Percentiles rank a stretch among this genome's conserved stretches.
phyloP scores from a whole-genome alignment of 2,329 filamentous ascomycete species.

The Botrytis elliptica region DNA sequence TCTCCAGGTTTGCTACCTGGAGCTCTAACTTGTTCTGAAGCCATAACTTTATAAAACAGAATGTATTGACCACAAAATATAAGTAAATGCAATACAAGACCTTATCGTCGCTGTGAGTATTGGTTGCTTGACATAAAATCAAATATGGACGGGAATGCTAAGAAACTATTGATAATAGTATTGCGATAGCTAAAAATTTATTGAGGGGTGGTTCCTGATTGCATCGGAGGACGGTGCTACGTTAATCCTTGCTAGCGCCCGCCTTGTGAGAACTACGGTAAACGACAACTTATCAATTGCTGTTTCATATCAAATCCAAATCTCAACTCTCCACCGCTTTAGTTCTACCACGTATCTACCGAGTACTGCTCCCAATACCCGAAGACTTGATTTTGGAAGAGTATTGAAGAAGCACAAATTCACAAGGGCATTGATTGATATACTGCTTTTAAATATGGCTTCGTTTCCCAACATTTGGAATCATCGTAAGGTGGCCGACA shows the following conservation, averaged over 20 bases:
- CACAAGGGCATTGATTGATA: background rate
- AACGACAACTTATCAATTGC: constrained; percentile 10
- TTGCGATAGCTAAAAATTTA: constrained; percentile 10
- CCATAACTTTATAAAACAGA: constrained; percentile 30
- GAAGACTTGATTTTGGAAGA: background rate
- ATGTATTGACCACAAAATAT: background rate
- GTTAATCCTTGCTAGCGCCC: constrained; percentile 13
- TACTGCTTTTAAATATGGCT: constrained; percentile 28
- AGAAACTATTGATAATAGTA: constrained; percentile 15
- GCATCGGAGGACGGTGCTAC: constrained; percentile 4
- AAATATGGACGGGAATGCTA: background rate
- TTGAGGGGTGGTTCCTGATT: constrained; percentile 8
- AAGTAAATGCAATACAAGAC: background rate
- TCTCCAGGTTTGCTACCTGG: constrained; percentile 36
- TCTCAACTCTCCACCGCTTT: background rate
- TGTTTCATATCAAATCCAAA: constrained; percentile 6
- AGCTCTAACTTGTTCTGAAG: constrained; percentile 33
- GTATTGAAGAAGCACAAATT: background rate
- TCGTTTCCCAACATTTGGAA: constrained; percentile 76
- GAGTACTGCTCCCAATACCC: background rate
- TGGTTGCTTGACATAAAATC: background rate
- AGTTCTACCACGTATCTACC: background rate
- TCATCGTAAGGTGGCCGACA: constrained; percentile 81
- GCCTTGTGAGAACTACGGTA: constrained; percentile 8
- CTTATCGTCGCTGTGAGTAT: background rate